Evolutionary conservation across 345 rosid species (phyloP).

Genomic region (Salix caprea): DNA sequence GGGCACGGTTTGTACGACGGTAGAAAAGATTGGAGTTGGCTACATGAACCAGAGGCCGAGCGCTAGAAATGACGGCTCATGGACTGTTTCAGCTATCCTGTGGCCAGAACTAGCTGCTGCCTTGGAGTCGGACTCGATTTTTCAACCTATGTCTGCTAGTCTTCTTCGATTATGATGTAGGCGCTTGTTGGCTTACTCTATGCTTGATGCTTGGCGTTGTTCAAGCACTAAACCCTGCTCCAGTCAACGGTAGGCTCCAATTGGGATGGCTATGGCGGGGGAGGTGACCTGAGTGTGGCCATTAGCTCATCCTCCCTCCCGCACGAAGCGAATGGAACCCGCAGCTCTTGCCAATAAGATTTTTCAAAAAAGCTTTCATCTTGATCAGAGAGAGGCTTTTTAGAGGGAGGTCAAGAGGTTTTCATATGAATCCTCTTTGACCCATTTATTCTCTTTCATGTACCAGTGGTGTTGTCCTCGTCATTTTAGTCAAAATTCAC

Average conservation of each 20-base stretch:
- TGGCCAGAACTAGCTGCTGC: slow-evolving; percentile 72
- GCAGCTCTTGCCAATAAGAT: too few relatives aligned
- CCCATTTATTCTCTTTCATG: too few relatives aligned
- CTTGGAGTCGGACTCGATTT: slow-evolving; percentile 65
- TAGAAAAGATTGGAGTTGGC: slow-evolving; percentile 63
- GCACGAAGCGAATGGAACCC: too few relatives aligned
- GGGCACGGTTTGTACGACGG: slow-evolving; percentile 55
- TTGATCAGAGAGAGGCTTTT: too few relatives aligned
- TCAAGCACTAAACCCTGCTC: neutral
- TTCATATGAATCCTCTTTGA: too few relatives aligned
- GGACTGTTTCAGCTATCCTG: slow-evolving; percentile 67
- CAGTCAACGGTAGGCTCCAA: neutral
- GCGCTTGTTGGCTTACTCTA: neutral
- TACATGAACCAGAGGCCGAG: slow-evolving; percentile 81
- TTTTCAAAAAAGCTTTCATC: too few relatives aligned
- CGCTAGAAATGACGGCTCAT: slow-evolving; percentile 63
- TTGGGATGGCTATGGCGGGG: too few relatives aligned
- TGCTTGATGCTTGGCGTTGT: neutral
- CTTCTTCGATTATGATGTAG: slow-evolving; percentile 40
- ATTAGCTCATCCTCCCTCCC: too few relatives aligned
- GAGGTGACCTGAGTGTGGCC: too few relatives aligned
- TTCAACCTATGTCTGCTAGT: slow-evolving; percentile 58
- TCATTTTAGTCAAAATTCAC: too few relatives aligned
- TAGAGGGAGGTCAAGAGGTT: too few relatives aligned
- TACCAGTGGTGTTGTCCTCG: too few relatives aligned